A percentile compares a stretch with the other conserved stretches of the same genome.
These are phyloP conservation scores for Asterella californica DNA, from an alignment of 225 moss, liverwort and hornwort genomes.

Conservation along the genomic window DNA sequence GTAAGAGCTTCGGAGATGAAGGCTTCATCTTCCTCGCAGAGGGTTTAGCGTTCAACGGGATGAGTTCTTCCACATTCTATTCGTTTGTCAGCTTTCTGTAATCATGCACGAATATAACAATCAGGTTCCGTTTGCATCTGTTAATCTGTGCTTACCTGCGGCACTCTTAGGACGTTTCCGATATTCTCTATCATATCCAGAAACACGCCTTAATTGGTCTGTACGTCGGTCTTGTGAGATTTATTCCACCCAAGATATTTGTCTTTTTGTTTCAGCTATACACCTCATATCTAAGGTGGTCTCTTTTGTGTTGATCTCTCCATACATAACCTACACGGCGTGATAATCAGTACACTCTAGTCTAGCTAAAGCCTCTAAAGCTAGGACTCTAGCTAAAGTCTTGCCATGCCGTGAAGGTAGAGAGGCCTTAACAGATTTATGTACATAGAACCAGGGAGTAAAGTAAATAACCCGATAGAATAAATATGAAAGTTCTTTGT, in stretches of 20 bases:
- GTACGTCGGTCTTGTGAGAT: neutral
- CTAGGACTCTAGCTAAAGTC: too few relatives aligned
- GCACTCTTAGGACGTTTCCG: neutral
- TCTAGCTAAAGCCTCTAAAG: too few relatives aligned
- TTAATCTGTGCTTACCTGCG: neutral
- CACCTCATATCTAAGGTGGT: constrained; percentile 34
- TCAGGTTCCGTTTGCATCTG: neutral
- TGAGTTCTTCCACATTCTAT: constrained; percentile 21
- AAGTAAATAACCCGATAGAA: too few relatives aligned
- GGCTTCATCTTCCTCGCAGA: constrained; percentile 90
- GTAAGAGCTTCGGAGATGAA: constrained; percentile 85
- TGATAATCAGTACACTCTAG: too few relatives aligned
- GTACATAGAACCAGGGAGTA: too few relatives aligned
- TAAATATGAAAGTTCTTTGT: too few relatives aligned
- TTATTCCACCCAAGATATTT: neutral
- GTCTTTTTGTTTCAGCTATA: neutral
- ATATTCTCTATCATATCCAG: neutral
- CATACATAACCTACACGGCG: neutral
- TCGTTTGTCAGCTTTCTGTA: neutral
- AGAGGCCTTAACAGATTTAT: too few relatives aligned
- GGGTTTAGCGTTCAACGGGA: constrained; percentile 92
- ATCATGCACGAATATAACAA: neutral
- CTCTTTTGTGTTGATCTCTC: neutral
- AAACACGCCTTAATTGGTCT: neutral
- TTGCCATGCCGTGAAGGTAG: too few relatives aligned